phyloP scores from a whole-genome alignment of 441 rosid genomes.

The Aquilaria agallochum region DNA sequence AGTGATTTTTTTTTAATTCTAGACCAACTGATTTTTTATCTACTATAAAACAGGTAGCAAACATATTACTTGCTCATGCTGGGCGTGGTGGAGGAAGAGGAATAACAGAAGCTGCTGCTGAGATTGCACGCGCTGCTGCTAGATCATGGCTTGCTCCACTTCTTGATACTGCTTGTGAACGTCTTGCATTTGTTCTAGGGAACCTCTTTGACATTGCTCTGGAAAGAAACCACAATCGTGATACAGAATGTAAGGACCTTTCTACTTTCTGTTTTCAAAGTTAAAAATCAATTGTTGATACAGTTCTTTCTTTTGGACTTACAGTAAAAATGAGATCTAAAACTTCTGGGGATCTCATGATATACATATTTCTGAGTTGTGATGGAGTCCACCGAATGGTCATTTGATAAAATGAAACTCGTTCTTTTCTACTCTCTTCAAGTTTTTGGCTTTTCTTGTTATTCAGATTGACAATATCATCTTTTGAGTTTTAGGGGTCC shows the following conservation, averaged over 20 bases:
- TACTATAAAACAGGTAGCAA: constrained; percentile 67
- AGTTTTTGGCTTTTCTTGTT: too few species aligned
- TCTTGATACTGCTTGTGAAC: constrained; percentile 87
- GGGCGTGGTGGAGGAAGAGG: constrained; percentile 91
- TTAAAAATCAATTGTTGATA: too few species aligned
- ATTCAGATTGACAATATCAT: too few species aligned
- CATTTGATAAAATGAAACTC: too few species aligned
- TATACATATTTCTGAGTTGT: too few species aligned
- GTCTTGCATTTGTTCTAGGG: constrained; percentile 83
- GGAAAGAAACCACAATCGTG: constrained; percentile 61
- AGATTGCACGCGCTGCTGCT: constrained; percentile 92
- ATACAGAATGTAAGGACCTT: constrained; percentile 62
- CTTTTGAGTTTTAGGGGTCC: too few species aligned
- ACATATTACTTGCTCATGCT: constrained; percentile 88
- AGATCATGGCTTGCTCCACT: constrained; percentile 97
- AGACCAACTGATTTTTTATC: background rate
- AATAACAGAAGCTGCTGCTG: constrained; percentile 90
- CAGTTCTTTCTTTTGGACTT: too few species aligned
- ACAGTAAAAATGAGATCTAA: too few species aligned
- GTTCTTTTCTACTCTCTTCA: too few species aligned
- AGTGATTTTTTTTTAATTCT: background rate
- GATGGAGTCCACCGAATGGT: too few species aligned
- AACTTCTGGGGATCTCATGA: too few species aligned
- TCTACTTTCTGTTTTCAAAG: background rate
- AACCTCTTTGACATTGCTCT: constrained; percentile 87